These are phyloP conservation scores for Penicillium cosmopolitanum DNA, from an alignment of 495 filamentous ascomycete genomes.

Conservation along the genomic window DNA sequence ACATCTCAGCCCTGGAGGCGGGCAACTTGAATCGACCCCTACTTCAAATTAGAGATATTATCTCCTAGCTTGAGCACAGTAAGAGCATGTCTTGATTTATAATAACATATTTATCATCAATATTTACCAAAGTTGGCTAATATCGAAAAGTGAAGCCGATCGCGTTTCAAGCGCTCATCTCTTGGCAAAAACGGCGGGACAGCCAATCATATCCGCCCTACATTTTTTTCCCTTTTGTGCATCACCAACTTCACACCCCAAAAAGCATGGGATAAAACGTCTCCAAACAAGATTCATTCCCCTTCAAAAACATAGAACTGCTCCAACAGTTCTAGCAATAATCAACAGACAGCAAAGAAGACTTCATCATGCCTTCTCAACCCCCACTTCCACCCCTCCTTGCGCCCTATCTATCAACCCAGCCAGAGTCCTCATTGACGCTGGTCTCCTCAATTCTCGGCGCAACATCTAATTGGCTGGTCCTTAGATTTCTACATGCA, in stretches of 20 bases:
- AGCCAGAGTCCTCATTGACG: slow-evolving; percentile 59
- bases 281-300: not conserved
- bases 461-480: slow-evolving; percentile 75
- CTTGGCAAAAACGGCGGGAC: slow-evolving; percentile 4
- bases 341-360: slow-evolving; percentile 1
- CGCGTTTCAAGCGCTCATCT: not conserved
- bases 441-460: slow-evolving; percentile 75
- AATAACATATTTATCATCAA: not conserved
- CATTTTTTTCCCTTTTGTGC: slow-evolving; percentile 43
- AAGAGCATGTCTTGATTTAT: not conserved
- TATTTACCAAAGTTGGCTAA: not conserved
- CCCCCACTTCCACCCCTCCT: slow-evolving; percentile 68
- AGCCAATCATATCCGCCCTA: slow-evolving; percentile 37
- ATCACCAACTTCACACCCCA: slow-evolving; percentile 13
- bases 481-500: slow-evolving; percentile 64
- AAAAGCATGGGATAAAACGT: not conserved
- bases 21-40: too few species aligned
- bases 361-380: slow-evolving; percentile 49
- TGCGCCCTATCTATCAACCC: slow-evolving; percentile 60
- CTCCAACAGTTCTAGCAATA: not conserved
- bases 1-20: too few species aligned
- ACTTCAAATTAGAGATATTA: too few species aligned
- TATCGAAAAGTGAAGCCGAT: not conserved
- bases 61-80: too few species aligned
- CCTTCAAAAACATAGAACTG: not conserved